Conservation (phyloP, 2,329 filamentous ascomycete genomes). For the Cladosporium sp. region DNA sequence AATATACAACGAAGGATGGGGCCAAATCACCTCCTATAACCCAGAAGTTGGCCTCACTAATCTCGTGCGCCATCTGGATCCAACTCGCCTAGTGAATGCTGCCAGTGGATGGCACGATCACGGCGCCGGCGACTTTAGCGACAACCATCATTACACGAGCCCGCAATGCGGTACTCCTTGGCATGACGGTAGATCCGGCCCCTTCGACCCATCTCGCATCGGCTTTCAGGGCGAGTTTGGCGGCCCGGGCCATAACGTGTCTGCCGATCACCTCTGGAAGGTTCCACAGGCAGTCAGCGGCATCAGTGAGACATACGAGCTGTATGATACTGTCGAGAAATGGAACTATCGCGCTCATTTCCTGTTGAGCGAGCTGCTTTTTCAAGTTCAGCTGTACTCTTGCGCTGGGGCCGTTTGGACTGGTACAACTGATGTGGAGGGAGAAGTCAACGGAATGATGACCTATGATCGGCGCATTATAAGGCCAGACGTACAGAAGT, state of each 20-base stretch:
- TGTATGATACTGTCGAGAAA: constrained; percentile 49
- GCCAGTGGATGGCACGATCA: constrained; percentile 63
- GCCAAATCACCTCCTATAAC: constrained; percentile 46
- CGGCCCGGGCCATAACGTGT: constrained; percentile 60
- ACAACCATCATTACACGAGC: constrained; percentile 66
- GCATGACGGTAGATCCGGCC: constrained; percentile 52
- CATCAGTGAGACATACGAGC: constrained; percentile 63
- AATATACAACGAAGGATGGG: constrained; percentile 70
- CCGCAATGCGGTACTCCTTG: constrained; percentile 66
- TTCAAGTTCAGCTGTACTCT: constrained; percentile 48
- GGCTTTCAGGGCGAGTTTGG: constrained; percentile 67
- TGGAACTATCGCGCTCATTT: constrained; percentile 62
- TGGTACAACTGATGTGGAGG: constrained; percentile 68
- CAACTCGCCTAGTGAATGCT: constrained; percentile 57
- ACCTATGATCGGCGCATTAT: constrained; percentile 33
- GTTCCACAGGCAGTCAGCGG: constrained; percentile 50
- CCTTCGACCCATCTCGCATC: constrained; percentile 54
- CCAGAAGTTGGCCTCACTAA: constrained; percentile 54
- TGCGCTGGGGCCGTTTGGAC: constrained; percentile 67
- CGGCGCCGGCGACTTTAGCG: constrained; percentile 59
- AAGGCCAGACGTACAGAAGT: no score
- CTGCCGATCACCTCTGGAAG: constrained; percentile 60
- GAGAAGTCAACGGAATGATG: constrained; percentile 65
- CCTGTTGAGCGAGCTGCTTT: constrained; percentile 41
- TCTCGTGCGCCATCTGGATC: constrained; percentile 51